A percentile compares a stretch with the other conserved stretches of the same genome.
Evolutionary conservation across 768 basidiomycete genomes (phyloP).

Genomic region (Naematelia encephala): DNA sequence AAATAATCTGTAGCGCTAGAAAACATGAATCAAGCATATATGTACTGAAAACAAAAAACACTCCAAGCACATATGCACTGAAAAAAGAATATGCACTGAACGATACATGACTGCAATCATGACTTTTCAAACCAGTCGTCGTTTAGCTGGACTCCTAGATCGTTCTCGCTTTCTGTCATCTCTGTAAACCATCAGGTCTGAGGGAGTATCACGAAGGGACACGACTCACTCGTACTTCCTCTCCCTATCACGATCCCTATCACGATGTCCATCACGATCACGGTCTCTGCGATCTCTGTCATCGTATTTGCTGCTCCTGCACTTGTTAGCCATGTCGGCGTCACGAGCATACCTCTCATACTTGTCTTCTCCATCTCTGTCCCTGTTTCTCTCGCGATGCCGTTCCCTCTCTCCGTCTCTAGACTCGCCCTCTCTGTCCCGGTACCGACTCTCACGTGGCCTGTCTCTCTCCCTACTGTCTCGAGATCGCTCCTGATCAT

Average conservation of each 20-base stretch:
- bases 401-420: conserved; percentile 15
- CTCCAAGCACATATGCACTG: not conserved
- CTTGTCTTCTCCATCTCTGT: conserved; percentile 15
- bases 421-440: conserved; percentile 9
- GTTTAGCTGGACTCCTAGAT: conserved; percentile 28
- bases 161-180: conserved; percentile 9
- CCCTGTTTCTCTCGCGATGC: conserved; percentile 10
- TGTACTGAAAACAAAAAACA: too few species aligned
- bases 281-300: conserved; percentile 13
- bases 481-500: conserved; percentile 47
- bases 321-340: not conserved
- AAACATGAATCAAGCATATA: not conserved
- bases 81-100: not conserved
- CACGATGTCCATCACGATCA: conserved; percentile 8
- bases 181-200: not conserved
- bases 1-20: not conserved
- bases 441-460: conserved; percentile 5
- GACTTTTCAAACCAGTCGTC: conserved; percentile 17
- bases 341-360: conserved; percentile 14
- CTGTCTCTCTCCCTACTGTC: conserved; percentile 23
- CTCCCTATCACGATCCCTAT: conserved; percentile 20
- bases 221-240: conserved; percentile 15
- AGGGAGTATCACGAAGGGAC: not conserved
- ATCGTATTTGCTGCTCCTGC: conserved; percentile 10
- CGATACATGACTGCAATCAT: not conserved